Evolutionary conservation across 441 rosid species (phyloP).

Genomic region (Sinapis alba): DNA sequence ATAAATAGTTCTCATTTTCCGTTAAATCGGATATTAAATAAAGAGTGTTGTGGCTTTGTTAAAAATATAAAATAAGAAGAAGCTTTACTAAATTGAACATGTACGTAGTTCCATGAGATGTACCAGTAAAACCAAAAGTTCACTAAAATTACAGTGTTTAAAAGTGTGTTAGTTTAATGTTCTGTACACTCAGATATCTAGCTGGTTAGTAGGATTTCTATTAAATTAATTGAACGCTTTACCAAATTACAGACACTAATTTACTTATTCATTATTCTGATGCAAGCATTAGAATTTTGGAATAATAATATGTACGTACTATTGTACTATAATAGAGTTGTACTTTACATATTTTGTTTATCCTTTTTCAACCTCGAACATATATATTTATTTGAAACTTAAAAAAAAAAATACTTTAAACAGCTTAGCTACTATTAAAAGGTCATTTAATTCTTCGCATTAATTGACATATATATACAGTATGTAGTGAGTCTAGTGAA

Average conservation of each 20-base stretch:
- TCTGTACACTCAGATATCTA: background rate
- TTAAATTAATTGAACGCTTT: background rate
- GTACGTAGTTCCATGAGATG: background rate
- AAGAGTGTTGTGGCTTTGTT: constrained; percentile 2
- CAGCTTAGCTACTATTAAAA: background rate
- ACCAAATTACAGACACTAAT: background rate
- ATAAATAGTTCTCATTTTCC: background rate
- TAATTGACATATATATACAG: background rate
- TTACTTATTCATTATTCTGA: constrained; percentile 1
- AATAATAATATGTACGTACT: background rate
- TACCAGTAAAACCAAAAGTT: background rate
- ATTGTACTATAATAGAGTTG: background rate
- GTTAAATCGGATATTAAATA: constrained; percentile 13
- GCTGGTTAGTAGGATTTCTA: background rate
- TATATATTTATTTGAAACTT: background rate
- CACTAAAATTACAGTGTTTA: background rate
- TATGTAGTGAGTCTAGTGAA: no score
- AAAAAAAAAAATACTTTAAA: background rate
- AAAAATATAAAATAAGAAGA: background rate
- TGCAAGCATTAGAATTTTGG: background rate
- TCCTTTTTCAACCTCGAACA: background rate
- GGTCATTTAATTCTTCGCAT: background rate
- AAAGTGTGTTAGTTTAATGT: background rate
- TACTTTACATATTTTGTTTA: background rate
- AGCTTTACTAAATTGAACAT: background rate